Conservation (phyloP, 345 rosid species). For the Camelina sativa region DNA sequence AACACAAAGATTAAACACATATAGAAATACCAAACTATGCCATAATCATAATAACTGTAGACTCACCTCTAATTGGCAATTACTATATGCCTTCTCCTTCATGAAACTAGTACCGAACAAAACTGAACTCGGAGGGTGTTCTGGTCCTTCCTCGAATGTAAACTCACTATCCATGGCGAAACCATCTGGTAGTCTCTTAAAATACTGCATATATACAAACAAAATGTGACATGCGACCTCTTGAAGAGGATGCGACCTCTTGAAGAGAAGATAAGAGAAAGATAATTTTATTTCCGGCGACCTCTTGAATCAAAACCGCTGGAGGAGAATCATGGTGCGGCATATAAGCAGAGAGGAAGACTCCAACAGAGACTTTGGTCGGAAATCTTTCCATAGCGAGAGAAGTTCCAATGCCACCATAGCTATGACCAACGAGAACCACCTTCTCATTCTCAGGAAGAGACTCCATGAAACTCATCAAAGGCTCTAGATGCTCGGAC, state of each 20-base stretch:
- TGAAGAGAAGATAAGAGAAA: no score
- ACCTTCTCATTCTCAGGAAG: constrained; percentile 50
- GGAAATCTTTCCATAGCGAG: constrained; percentile 65
- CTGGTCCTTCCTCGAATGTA: constrained; percentile 45
- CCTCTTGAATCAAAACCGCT: constrained; percentile 44
- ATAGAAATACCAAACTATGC: background rate
- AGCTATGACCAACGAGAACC: constrained; percentile 68
- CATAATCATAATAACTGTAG: background rate
- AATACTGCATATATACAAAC: constrained; percentile 37
- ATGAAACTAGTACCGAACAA: constrained; percentile 43
- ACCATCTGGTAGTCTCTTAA: constrained; percentile 45
- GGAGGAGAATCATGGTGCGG: constrained; percentile 51
- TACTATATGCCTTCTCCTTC: constrained; percentile 45
- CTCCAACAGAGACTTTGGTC: constrained; percentile 50
- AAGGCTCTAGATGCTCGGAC: constrained; percentile 54
- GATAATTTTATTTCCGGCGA: background rate
- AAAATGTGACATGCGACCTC: constrained; percentile 23
- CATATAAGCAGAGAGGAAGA: constrained; percentile 59
- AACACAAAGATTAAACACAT: background rate
- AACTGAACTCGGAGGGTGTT: constrained; percentile 42
- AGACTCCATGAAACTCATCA: constrained; percentile 59
- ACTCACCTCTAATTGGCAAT: constrained; percentile 37
- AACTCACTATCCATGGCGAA: constrained; percentile 46
- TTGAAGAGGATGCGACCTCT: no score
- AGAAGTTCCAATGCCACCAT: constrained; percentile 53